Base-by-base conservation (phyloP, 2,329 filamentous ascomycete species). In the Colletotrichum euphorbiae region DNA sequence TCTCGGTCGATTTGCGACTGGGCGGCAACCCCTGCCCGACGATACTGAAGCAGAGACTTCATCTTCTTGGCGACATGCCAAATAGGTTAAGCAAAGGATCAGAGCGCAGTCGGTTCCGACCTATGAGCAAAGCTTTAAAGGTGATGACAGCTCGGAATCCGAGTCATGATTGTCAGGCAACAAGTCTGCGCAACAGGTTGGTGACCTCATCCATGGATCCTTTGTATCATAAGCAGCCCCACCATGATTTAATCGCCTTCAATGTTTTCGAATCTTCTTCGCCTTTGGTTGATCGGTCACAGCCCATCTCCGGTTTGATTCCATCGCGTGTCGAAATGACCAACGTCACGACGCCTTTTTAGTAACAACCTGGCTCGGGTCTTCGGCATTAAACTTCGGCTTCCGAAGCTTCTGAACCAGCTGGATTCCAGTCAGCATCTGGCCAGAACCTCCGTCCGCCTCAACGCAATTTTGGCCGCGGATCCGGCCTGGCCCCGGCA, bases 1-100 rank as follows among this genome's bases (percentile, higher is more conserved):
- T 64, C 65, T 33, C 43, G 38, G 54, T 68, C 46, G 38, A 68
- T 58, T 17, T 68, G 65, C n/a, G 65, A 45, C 21, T 68, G 52
- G 13, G 65, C 60, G 9, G 62, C 60, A 3, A n/a, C 40, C 4
- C 65, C 65, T 28, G 60, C 59, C 15, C 65, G 65, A 19, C 65
- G 52, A 3, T 46, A 57, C 1, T 68, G 65, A 3, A 68, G 40
- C 7, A 68, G 42, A 15, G 65, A 68, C n/a, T 68, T 52, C 65
- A 68, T 68, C 51, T 46, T 64, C 9, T 33, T 21, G 12, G 24
- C 24, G 24, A 28, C 6, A 28, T 5, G 24, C 5, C 24, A 28
- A 28, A 28, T 6, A 28, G 24, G 24, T 28, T 4, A 12, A 46
- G n/a, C 4, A 46, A 6, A 45, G 21, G 6, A 58, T 15, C 46